These are phyloP conservation scores for Paecilomyces formosus DNA, from an alignment of 2,329 filamentous ascomycete genomes.

Conservation along the genomic window DNA sequence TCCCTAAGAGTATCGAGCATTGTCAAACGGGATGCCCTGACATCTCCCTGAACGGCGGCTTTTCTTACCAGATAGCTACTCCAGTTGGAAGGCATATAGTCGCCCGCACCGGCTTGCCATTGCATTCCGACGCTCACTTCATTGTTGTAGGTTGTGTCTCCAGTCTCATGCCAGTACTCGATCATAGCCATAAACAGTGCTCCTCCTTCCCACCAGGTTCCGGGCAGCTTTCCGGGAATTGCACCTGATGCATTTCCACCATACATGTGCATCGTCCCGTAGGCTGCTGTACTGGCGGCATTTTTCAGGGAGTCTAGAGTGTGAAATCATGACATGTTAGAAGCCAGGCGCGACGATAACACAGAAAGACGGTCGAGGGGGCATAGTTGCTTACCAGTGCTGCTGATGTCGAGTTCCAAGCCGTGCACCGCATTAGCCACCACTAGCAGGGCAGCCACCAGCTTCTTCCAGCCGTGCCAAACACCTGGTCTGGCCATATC, in stretches of 20 bases:
- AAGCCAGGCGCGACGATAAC: not conserved
- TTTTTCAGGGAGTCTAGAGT: constrained; percentile 20
- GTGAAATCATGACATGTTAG: not conserved
- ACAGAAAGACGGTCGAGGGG: not conserved
- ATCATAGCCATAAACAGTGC: constrained; percentile 64
- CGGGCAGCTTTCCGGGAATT: constrained; percentile 32
- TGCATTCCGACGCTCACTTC: constrained; percentile 61
- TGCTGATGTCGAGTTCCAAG: not conserved
- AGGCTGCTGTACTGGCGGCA: constrained; percentile 27
- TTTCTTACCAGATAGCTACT: constrained; percentile 28
- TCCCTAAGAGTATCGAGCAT: constrained; percentile 11
- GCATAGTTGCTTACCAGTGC: not conserved
- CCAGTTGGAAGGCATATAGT: constrained; percentile 65
- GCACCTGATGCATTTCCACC: constrained; percentile 28
- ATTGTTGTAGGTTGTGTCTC: constrained; percentile 63
- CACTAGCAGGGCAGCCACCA: not conserved
- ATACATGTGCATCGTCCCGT: constrained; percentile 32
- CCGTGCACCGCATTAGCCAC: not conserved
- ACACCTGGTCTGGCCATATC: not conserved
- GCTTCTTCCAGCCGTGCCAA: not conserved
- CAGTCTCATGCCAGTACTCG: constrained; percentile 80
- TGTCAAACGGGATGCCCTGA: not conserved
- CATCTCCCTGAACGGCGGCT: not conserved
- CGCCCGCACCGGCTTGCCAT: constrained; percentile 64
- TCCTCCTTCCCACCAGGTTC: constrained; percentile 59